These are phyloP conservation scores for Hericium rajendrae DNA, from an alignment of 768 basidiomycete genomes.

Conservation along the genomic window DNA sequence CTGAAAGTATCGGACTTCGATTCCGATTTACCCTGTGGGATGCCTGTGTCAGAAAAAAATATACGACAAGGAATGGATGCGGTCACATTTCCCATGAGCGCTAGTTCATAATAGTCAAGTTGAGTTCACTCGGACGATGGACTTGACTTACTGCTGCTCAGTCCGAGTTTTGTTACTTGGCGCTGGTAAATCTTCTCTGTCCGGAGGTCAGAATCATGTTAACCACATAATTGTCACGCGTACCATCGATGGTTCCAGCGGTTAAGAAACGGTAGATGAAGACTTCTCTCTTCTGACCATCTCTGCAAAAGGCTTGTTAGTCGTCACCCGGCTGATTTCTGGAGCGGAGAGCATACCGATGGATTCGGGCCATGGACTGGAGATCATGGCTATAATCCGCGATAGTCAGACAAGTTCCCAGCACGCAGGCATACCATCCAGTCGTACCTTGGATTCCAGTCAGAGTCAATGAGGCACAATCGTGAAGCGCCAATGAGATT, in stretches of 20 bases:
- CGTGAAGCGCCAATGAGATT: constrained; percentile 90
- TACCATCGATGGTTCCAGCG: constrained; percentile 84
- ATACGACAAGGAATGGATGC: constrained; percentile 5
- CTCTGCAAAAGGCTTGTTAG: constrained; percentile 34
- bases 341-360: constrained; percentile 44
- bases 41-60: background rate
- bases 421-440: no score
- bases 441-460: constrained; percentile 84
- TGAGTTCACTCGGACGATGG: background rate
- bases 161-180: constrained; percentile 87
- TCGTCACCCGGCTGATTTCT: constrained; percentile 4
- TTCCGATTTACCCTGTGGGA: constrained; percentile 29
- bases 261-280: constrained; percentile 85
- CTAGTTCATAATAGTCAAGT: constrained; percentile 25
- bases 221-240: background rate
- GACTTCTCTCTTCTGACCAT: constrained; percentile 89
- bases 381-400: constrained; percentile 59
- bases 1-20: constrained; percentile 83
- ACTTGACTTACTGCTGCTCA: constrained; percentile 66
- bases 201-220: background rate
- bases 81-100: constrained; percentile 61
- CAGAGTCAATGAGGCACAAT: constrained; percentile 78
- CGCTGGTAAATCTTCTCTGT: constrained; percentile 88
- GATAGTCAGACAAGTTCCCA: background rate
- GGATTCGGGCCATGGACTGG: constrained; percentile 96